Evolutionary conservation across 768 basidiomycete species (phyloP).

Genomic region (Tylopilus balloui): DNA sequence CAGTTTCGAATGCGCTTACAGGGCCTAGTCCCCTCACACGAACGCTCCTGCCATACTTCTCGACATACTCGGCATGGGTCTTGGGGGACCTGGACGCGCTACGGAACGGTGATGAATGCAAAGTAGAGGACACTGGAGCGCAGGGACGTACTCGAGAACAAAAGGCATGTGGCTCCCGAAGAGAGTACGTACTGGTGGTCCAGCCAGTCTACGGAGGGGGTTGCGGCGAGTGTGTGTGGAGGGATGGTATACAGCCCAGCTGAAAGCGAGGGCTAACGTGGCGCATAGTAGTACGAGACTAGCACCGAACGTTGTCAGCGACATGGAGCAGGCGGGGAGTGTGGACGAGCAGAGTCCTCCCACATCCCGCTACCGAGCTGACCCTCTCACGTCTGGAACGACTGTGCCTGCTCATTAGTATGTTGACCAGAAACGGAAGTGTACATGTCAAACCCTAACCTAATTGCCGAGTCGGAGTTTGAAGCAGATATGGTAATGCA

Average conservation of each 20-base stretch:
- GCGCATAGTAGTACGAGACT: constrained; percentile 11
- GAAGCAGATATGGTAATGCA: no score
- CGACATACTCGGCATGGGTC: constrained; percentile 49
- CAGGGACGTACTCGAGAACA: constrained; percentile 52
- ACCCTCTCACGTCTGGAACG: no score
- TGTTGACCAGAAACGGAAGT: no score
- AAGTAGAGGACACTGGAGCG: neutral
- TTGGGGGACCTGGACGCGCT: constrained; percentile 52
- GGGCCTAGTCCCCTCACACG: constrained; percentile 64
- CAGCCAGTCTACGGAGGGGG: constrained; percentile 53
- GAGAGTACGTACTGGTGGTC: constrained; percentile 49
- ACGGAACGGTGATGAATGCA: neutral
- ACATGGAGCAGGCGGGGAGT: no score
- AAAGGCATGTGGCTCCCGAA: constrained; percentile 51
- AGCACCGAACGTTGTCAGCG: neutral
- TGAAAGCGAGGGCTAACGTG: constrained; percentile 6
- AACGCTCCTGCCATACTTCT: constrained; percentile 64
- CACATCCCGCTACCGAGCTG: no score
- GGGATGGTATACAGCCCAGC: constrained; percentile 26
- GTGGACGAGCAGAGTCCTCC: no score
- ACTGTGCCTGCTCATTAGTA: no score
- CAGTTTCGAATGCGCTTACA: constrained; percentile 40
- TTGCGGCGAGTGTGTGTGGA: constrained; percentile 30
- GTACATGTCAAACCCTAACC: no score
- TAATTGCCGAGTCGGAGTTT: no score